Evolutionary conservation across 768 basidiomycete genomes (phyloP).

Genomic region (Lyophyllum decastes): DNA sequence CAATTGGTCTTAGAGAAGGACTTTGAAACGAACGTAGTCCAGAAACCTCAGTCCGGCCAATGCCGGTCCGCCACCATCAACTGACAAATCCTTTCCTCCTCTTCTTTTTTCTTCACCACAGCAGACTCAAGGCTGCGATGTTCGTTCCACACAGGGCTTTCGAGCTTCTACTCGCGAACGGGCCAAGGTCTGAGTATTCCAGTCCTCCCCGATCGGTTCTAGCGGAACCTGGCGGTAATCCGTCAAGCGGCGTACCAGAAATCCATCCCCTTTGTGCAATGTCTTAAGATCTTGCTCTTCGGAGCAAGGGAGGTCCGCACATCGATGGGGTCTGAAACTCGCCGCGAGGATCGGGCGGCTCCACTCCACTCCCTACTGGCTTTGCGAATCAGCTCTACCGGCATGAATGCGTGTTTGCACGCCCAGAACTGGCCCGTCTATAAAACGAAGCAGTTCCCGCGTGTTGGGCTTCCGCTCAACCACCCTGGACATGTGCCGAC

Average conservation of each 20-base stretch:
- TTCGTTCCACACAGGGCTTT: slow-evolving; percentile 58
- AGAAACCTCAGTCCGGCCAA: not conserved
- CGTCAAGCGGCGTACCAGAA: slow-evolving; percentile 70
- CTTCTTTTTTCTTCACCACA: slow-evolving; percentile 10
- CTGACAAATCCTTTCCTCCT: not conserved
- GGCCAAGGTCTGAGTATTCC: slow-evolving; percentile 82
- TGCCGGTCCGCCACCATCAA: not conserved
- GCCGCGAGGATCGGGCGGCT: slow-evolving; percentile 56
- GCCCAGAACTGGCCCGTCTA: slow-evolving; percentile 1
- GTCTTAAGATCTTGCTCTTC: slow-evolving; percentile 43
- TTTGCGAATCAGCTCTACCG: slow-evolving; percentile 15
- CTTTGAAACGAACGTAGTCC: too few relatives aligned
- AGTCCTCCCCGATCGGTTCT: slow-evolving; percentile 65
- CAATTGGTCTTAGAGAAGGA: too few relatives aligned
- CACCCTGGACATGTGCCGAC: not conserved
- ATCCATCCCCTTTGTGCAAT: slow-evolving; percentile 35
- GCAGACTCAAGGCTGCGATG: slow-evolving; percentile 64
- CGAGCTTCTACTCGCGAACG: slow-evolving; percentile 55
- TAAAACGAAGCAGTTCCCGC: not conserved
- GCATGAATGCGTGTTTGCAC: slow-evolving; percentile 15
- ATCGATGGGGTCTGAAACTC: slow-evolving; percentile 50
- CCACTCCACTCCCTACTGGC: slow-evolving; percentile 1
- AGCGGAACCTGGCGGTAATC: slow-evolving; percentile 60
- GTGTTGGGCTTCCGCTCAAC: not conserved
- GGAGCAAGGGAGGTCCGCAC: slow-evolving; percentile 35